Evolutionary conservation across 2,329 filamentous ascomycete genomes (phyloP).

Genomic region (Ophiosphaerella narmari): DNA sequence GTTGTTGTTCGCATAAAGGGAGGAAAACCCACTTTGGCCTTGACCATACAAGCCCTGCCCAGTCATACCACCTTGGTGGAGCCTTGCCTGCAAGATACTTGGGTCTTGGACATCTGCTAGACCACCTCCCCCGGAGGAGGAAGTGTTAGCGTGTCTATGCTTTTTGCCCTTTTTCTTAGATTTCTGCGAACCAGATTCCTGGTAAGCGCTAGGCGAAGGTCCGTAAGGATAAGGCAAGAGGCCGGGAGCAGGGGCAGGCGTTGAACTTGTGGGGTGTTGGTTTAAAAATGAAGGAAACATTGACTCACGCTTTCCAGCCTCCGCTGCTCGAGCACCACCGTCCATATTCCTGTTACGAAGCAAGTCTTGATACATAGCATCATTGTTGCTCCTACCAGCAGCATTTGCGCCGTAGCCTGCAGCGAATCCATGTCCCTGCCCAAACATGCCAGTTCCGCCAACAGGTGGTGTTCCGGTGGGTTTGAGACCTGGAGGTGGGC

Average conservation of each 20-base stretch:
- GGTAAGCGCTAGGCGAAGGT: conserved; percentile 80
- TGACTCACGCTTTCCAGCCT: conserved; percentile 97
- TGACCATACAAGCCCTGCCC: conserved; percentile 91
- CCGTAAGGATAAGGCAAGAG: conserved; percentile 92
- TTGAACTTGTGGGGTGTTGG: conserved; percentile 81
- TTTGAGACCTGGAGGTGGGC: conserved; percentile 92
- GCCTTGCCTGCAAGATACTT: conserved; percentile 97
- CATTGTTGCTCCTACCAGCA: conserved; percentile 74
- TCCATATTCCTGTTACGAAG: conserved; percentile 68
- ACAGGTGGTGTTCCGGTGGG: conserved; percentile 92
- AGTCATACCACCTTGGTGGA: conserved; percentile 83
- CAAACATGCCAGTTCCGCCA: conserved; percentile 79
- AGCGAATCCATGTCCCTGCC: conserved; percentile 83
- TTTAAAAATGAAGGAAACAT: conserved; percentile 91
- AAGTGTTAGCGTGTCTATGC: conserved; percentile 99
- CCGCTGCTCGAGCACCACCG: conserved; percentile 73
- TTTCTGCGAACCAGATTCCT: conserved; percentile 87
- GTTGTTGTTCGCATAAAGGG: conserved; percentile 73
- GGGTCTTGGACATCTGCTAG: conserved; percentile 99
- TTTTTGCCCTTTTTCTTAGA: conserved; percentile 99
- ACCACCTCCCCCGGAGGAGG: conserved; percentile 98
- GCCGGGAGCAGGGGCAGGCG: conserved; percentile 86
- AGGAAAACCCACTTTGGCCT: conserved; percentile 88
- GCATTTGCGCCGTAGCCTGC: conserved; percentile 65
- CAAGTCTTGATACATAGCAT: conserved; percentile 77